A percentile compares a stretch with the other conserved stretches of the same genome.
phyloP scores from a whole-genome alignment of 2,329 filamentous ascomycete species.

The Grosmannia huntii region DNA sequence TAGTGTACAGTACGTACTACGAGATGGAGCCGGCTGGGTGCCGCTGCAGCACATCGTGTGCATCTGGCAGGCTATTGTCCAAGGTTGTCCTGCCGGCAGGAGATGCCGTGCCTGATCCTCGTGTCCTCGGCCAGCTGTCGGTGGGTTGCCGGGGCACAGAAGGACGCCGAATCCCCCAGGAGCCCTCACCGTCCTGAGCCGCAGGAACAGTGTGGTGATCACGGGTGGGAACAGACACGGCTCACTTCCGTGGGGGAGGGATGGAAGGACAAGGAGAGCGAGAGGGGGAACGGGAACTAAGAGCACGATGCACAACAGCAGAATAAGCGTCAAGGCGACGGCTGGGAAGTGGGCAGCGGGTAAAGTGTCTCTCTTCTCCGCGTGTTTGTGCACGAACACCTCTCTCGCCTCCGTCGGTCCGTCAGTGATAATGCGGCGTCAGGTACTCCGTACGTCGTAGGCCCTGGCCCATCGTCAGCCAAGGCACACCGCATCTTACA shows the following conservation, averaged over 20 bases:
- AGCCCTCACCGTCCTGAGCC: not conserved
- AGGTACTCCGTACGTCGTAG: not conserved
- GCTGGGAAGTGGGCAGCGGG: not conserved
- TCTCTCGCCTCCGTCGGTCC: not conserved
- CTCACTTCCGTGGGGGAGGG: not conserved
- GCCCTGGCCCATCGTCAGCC: not conserved
- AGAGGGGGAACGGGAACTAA: not conserved
- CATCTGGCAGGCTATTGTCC: not conserved
- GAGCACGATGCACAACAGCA: not conserved
- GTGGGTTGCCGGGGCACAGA: not conserved
- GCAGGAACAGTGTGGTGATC: not conserved
- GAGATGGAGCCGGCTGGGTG: not conserved
- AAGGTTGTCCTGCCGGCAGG: not conserved
- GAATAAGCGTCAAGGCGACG: not conserved
- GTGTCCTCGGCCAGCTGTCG: not conserved
- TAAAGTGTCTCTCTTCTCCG: not conserved
- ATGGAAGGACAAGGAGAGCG: not conserved
- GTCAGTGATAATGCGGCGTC: not conserved
- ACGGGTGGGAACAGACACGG: not conserved
- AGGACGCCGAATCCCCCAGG: not conserved
- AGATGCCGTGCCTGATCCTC: not conserved
- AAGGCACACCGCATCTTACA: not conserved
- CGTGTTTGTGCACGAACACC: not conserved
- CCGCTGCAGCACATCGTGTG: slow-evolving; percentile 1
- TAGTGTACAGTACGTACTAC: no score